phyloP scores from a whole-genome alignment of 140 eudicot genomes.

The Senecio squalidus region DNA sequence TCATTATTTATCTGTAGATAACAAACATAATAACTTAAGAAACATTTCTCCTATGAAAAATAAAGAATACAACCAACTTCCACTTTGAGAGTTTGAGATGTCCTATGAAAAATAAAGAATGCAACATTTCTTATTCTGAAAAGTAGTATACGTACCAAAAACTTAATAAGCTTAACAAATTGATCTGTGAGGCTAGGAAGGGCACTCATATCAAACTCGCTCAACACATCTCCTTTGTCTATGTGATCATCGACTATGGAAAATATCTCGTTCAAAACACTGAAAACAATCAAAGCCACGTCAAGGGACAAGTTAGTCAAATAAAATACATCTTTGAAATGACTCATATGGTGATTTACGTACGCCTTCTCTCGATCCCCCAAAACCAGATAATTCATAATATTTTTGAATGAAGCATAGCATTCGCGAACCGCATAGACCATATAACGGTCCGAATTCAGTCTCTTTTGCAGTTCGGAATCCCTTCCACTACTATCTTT shows the following conservation, averaged over 20 bases:
- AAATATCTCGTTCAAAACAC: slow-evolving; percentile 72
- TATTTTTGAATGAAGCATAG: slow-evolving; percentile 79
- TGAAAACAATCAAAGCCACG: slow-evolving; percentile 25
- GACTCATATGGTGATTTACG: slow-evolving; percentile 22
- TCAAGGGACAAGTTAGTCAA: slow-evolving; percentile 8
- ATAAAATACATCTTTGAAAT: neutral
- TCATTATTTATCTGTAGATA: slow-evolving; percentile 60
- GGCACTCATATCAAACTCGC: slow-evolving; percentile 56
- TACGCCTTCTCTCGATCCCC: slow-evolving; percentile 78
- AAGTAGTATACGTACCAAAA: slow-evolving; percentile 48
- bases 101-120: neutral
- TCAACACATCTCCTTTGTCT: slow-evolving; percentile 44
- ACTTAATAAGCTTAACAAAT: slow-evolving; percentile 65
- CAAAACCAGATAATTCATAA: slow-evolving; percentile 55
- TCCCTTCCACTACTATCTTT: slow-evolving; percentile 75
- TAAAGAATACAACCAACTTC: slow-evolving; percentile 67
- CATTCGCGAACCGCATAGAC: slow-evolving; percentile 76
- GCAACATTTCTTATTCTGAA: slow-evolving; percentile 2
- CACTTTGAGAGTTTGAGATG: too few species aligned
- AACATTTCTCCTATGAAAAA: neutral
- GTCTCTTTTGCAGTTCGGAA: slow-evolving; percentile 65
- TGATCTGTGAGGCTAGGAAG: slow-evolving; percentile 74
- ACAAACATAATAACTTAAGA: neutral
- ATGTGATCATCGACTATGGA: slow-evolving; percentile 63
- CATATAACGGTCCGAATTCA: slow-evolving; percentile 70